Evolutionary conservation across 768 basidiomycete genomes (phyloP), one percentile per base, ranked within the genome.

Genomic region (Hypholoma sublateritium): DNA sequence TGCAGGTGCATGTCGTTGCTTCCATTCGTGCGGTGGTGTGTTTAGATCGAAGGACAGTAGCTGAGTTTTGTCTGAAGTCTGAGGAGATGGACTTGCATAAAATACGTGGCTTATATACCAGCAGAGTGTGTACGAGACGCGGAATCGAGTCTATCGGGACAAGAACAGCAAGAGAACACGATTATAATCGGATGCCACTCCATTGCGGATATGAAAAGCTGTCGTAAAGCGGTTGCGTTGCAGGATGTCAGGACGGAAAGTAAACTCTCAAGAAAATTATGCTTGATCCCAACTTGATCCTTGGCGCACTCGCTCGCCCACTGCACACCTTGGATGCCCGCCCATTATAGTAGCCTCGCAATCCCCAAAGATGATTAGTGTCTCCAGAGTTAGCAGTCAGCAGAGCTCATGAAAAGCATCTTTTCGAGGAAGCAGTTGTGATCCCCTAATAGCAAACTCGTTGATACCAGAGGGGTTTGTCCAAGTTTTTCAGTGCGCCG

Each of bases 141-240:
- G 34, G 49, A 55, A 42, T 43, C 37, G 45, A 53, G 50, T 43
- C 22, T 46, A 35, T 41, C 60, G 45, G 54, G 59, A 12, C 47
- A 25, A 44, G 32, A 54, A 50, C 50, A 41, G 61, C 55, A 55
- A 59, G 60, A 52, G 52, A 42, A 43, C 61, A 65, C 56, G 59
- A 58, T 51, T 53, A 24, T 48, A 43, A 34, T 50, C 37, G 36
- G 28, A 51, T 36, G 46, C 57, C 42, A 37, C 50, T 34, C 43
- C 53, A 6, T 45, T 47, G 57, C 63, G 63, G 63, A 65, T 58
- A 65, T 65, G 60, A 65, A 65, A 44, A 49, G 59, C 52, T 62
- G 59, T 65, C 63, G 63, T 65, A 62, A 65, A 43, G 50, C 39
- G 50, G 57, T 55, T 37, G 58, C 49, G 61, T 47, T n/a, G 53